Evolutionary conservation across 2,329 filamentous ascomycete genomes (phyloP).

Genomic region (Atkinsonella texensis): DNA sequence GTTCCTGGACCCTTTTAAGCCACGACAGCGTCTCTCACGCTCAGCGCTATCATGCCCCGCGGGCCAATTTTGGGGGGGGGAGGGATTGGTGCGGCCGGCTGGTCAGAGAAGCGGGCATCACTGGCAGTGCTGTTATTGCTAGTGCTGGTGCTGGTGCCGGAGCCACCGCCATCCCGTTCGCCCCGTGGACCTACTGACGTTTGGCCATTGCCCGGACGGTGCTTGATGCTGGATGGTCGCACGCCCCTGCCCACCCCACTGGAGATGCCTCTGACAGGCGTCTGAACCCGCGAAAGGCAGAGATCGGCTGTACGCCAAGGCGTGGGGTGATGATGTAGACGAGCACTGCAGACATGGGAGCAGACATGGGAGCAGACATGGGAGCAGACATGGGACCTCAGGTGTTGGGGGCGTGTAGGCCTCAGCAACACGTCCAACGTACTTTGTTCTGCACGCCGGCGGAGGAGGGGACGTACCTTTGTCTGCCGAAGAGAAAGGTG

Average conservation of each 20-base stretch:
- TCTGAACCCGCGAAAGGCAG: not conserved
- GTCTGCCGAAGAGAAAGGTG: not conserved
- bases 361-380: too few relatives aligned
- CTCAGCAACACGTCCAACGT: not conserved
- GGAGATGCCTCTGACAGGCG: constrained; percentile 1
- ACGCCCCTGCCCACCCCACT: constrained; percentile 1
- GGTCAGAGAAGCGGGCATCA: not conserved
- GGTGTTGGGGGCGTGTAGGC: not conserved
- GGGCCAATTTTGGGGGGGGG: too few relatives aligned
- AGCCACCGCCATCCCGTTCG: constrained; percentile 1
- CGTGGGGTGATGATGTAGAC: constrained; percentile 3
- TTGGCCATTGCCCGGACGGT: not conserved
- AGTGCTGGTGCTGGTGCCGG: not conserved
- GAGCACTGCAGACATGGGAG: constrained; percentile 2
- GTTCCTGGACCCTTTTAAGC: not conserved
- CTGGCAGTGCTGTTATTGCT: too few relatives aligned
- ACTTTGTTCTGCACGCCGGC: not conserved
- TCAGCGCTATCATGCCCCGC: too few relatives aligned
- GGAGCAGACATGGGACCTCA: too few relatives aligned
- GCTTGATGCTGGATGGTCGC: not conserved
- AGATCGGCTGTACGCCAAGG: constrained; percentile 1
- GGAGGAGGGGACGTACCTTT: not conserved
- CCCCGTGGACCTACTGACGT: not conserved
- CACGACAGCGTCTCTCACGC: not conserved
- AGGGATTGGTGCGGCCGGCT: too few relatives aligned